phyloP scores from a whole-genome alignment of 2,329 filamentous ascomycete genomes.

The Geosmithia flava region DNA sequence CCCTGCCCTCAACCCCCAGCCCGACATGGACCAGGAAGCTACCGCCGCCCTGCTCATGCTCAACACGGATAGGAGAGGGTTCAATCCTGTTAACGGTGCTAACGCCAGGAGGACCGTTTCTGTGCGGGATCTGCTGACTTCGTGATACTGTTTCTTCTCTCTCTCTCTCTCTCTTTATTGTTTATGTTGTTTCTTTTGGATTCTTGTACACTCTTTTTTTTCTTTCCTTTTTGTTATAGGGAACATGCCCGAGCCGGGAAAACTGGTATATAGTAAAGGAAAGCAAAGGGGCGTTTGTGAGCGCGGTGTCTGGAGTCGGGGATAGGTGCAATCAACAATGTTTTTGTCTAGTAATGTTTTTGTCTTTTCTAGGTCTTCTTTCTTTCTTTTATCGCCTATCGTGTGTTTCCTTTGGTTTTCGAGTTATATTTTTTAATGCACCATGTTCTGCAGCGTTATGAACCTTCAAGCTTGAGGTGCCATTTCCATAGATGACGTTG shows the following conservation, averaged over 20 bases:
- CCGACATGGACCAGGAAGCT: slow-evolving; percentile 60
- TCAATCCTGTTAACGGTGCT: slow-evolving; percentile 4
- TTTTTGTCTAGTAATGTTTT: not conserved
- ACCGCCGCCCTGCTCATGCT: slow-evolving; percentile 82
- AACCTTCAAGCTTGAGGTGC: no score
- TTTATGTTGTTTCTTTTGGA: not conserved
- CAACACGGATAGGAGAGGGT: slow-evolving; percentile 59
- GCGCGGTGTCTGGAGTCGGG: slow-evolving; percentile 1
- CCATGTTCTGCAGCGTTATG: no score
- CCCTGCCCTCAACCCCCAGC: slow-evolving; percentile 41
- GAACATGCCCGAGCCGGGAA: no score
- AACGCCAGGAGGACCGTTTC: slow-evolving; percentile 32
- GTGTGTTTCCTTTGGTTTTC: no score
- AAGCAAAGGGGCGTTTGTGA: not conserved
- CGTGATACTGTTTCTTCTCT: slow-evolving; percentile 17
- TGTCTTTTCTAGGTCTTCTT: not conserved
- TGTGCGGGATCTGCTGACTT: slow-evolving; percentile 40
- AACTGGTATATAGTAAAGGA: no score
- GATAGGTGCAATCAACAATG: not conserved
- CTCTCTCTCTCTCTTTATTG: not conserved
- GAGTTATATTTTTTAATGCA: no score
- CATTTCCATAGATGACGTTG: no score
- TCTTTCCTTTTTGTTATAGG: no score
- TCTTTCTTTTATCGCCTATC: not conserved
- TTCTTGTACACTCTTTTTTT: no score